Evolutionary conservation across 2,329 filamentous ascomycete species (phyloP).

Genomic region (Curvularia hawaiiensis): DNA sequence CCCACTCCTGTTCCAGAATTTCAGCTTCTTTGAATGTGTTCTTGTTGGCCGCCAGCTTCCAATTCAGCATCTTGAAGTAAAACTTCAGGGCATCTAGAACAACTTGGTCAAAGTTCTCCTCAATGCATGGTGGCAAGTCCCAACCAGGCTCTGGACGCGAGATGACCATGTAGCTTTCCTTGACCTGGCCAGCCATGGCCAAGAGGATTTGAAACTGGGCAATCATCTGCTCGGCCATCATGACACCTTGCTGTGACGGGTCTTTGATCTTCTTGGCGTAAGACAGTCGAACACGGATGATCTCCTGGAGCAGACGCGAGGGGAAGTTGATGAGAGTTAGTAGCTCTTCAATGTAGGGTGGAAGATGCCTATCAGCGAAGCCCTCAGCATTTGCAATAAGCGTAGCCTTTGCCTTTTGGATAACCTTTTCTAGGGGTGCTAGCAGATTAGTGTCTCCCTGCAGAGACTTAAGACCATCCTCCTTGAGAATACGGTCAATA

Average conservation of each 20-base stretch:
- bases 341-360: conserved; percentile 95
- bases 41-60: conserved; percentile 96
- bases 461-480: conserved; percentile 90
- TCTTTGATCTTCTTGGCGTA: conserved; percentile 97
- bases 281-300: conserved; percentile 87
- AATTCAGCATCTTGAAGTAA: conserved; percentile 98
- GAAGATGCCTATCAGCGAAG: conserved; percentile 87
- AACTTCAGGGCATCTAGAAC: conserved; percentile 93
- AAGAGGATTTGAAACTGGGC: conserved; percentile 93
- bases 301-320: conserved; percentile 92
- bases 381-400: conserved; percentile 83
- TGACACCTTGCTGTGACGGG: conserved; percentile 84
- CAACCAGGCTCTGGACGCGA: conserved; percentile 88
- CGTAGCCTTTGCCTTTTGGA: conserved; percentile 90
- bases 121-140: conserved; percentile 94
- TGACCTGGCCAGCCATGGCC: conserved; percentile 89
- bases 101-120: conserved; percentile 92
- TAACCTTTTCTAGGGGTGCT: conserved; percentile 79
- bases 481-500: conserved; percentile 91
- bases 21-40: conserved; percentile 99
- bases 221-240: conserved; percentile 98
- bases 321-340: conserved; percentile 97
- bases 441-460: conserved; percentile 88
- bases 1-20: conserved; percentile 96
- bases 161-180: conserved; percentile 82